phyloP scores from a whole-genome alignment of 306 rosid genomes.

The Crotalaria pallida region DNA sequence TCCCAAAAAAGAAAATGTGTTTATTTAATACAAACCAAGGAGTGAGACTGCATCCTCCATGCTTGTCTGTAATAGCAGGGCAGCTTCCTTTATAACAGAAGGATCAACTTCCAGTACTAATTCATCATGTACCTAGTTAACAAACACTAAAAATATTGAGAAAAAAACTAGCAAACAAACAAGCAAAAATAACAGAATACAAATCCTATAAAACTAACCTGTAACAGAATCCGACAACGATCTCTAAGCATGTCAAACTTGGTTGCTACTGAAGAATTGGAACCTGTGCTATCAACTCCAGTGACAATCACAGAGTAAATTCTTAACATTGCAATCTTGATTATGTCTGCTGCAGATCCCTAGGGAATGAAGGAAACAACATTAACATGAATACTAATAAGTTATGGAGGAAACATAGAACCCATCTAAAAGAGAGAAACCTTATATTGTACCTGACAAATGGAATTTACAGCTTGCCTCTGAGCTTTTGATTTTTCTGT shows the following conservation, averaged over 20 bases:
- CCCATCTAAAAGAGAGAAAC: not conserved
- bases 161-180: not conserved
- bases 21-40: constrained; percentile 52
- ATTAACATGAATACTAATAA: constrained; percentile 14
- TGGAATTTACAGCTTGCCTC: constrained; percentile 96
- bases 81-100: constrained; percentile 69
- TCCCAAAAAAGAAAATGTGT: not conserved
- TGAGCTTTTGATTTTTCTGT: constrained; percentile 84
- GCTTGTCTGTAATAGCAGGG: constrained; percentile 58
- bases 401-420: not conserved
- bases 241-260: constrained; percentile 48
- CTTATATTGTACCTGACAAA: constrained; percentile 74
- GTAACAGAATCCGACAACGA: constrained; percentile 73
- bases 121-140: constrained; percentile 87
- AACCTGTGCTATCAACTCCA: constrained; percentile 38
- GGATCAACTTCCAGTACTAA: constrained; percentile 89
- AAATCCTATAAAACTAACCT: constrained; percentile 46
- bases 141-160: constrained; percentile 14
- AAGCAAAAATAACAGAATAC: not conserved
- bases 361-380: constrained; percentile 25
- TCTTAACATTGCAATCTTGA: constrained; percentile 81
- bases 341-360: constrained; percentile 99
- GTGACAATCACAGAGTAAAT: constrained; percentile 48
- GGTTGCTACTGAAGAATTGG: constrained; percentile 37
- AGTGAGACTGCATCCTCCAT: constrained; percentile 92